phyloP scores from a whole-genome alignment of 164 flowering plant genomes.

The Amborella trichopoda region DNA sequence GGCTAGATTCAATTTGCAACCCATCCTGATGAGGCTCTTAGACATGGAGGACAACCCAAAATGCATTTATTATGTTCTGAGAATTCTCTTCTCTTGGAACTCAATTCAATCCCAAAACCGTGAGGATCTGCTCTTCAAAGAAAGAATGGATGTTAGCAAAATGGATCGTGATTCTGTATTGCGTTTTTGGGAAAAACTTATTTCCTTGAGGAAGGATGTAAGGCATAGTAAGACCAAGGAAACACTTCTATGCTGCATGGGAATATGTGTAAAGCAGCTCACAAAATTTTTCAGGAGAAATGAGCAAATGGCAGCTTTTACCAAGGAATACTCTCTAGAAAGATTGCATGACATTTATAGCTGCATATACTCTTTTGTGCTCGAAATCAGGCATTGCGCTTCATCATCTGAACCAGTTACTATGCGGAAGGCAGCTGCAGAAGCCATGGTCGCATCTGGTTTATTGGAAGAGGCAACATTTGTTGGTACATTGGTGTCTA shows the following conservation, averaged over 20 bases:
- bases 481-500: constrained; percentile 30
- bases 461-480: constrained; percentile 51
- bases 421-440: constrained; percentile 82
- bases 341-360: constrained; percentile 20
- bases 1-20: constrained; percentile 46
- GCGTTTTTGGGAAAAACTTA: constrained; percentile 56
- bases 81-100: constrained; percentile 71
- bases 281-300: constrained; percentile 19
- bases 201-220: constrained; percentile 37
- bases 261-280: constrained; percentile 52
- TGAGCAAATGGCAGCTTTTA: constrained; percentile 13
- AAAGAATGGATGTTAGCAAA: constrained; percentile 29
- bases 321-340: constrained; percentile 4
- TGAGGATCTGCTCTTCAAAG: constrained; percentile 6
- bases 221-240: constrained; percentile 59
- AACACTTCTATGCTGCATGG: constrained; percentile 69
- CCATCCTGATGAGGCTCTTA: constrained; percentile 37
- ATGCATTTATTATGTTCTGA: constrained; percentile 65
- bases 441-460: constrained; percentile 80
- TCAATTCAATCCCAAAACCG: constrained; percentile 28
- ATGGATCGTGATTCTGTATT: constrained; percentile 45
- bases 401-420: constrained; percentile 63
- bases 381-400: constrained; percentile 41
- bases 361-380: constrained; percentile 29
- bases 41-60: constrained; percentile 52